A percentile compares a stretch with the other conserved stretches of the same genome.
Evolutionary conservation across 1,139 yeast species (phyloP).

Genomic region (Hemisphaericaspora xylanilytica): DNA sequence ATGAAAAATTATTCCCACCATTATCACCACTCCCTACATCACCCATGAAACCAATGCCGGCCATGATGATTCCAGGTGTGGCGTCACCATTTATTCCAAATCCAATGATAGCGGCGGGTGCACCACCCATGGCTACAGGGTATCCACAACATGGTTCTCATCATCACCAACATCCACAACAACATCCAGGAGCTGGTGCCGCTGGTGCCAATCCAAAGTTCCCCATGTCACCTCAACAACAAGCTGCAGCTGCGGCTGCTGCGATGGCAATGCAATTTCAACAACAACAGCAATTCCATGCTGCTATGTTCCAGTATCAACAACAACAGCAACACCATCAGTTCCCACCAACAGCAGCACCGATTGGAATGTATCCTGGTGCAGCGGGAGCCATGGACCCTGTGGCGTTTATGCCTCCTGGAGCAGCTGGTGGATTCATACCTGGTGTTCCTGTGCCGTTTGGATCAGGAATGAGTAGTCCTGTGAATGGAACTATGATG

Average conservation of each 20-base stretch:
- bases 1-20: constrained; percentile 45
- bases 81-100: constrained; percentile 32
- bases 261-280: constrained; percentile 37
- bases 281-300: constrained; percentile 39
- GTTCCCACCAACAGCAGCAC: constrained; percentile 15
- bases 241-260: constrained; percentile 25
- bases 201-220: constrained; percentile 17
- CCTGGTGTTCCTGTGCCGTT: constrained; percentile 26
- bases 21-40: constrained; percentile 5
- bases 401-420: constrained; percentile 29
- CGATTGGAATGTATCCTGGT: constrained; percentile 31
- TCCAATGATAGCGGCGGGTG: constrained; percentile 28
- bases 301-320: constrained; percentile 37
- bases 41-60: constrained; percentile 14
- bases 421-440: constrained; percentile 27
- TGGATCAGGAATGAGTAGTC: constrained; percentile 28
- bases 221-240: constrained; percentile 28
- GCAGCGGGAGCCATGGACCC: constrained; percentile 26
- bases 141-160: constrained; percentile 18
- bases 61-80: constrained; percentile 13
- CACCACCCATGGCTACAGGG: constrained; percentile 12
- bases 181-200: background rate
- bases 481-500: constrained; percentile 27
- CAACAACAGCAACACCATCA: constrained; percentile 24
- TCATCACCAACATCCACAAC: constrained; percentile 8